Percentiles rank a stretch among this genome's conserved stretches.
phyloP scores from a whole-genome alignment of 768 basidiomycete genomes.

The Trametes villosa region DNA sequence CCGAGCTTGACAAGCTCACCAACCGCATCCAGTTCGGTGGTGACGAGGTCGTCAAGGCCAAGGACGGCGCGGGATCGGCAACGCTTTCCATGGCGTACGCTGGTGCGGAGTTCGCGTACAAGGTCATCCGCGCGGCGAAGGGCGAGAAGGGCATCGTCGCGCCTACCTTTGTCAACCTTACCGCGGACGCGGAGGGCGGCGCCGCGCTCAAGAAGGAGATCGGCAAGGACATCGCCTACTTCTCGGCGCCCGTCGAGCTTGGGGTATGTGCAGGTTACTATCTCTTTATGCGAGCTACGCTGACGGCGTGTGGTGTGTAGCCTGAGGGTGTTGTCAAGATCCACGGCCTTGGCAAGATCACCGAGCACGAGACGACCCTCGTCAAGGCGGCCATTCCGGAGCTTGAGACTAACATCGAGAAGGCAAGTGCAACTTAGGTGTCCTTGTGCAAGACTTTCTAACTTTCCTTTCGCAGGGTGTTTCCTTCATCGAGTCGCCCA shows the following conservation, averaged over 20 bases:
- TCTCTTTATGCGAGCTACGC: too few species aligned
- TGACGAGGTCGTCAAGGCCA: conserved; percentile 98
- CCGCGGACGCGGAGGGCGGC: conserved; percentile 70
- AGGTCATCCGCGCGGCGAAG: conserved; percentile 81
- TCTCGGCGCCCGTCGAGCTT: conserved; percentile 87
- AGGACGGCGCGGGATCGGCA: conserved; percentile 91
- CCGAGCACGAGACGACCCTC: conserved; percentile 73
- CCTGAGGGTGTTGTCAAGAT: conserved; percentile 83
- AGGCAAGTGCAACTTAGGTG: too few species aligned
- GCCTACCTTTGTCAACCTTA: conserved; percentile 83
- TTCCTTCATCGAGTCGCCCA: conserved; percentile 33
- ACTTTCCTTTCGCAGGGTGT: conserved; percentile 28
- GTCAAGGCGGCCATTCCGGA: conserved; percentile 84
- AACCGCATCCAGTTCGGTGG: conserved; percentile 95
- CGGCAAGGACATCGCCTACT: conserved; percentile 78
- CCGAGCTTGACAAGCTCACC: conserved; percentile 61
- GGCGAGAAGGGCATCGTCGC: conserved; percentile 88
- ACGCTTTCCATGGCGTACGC: conserved; percentile 98
- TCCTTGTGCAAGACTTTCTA: background rate
- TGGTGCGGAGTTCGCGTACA: conserved; percentile 85
- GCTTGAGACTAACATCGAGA: conserved; percentile 71
- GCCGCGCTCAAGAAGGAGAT: conserved; percentile 81
- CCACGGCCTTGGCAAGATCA: conserved; percentile 74
- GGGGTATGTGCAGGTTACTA: conserved; percentile 56
- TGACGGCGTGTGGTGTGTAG: conserved; percentile 43